Evolutionary conservation across 1,284 basidiomycete genomes (phyloP), one percentile per base, ranked within the genome.

Genomic region (Trichosporon inkin): DNA sequence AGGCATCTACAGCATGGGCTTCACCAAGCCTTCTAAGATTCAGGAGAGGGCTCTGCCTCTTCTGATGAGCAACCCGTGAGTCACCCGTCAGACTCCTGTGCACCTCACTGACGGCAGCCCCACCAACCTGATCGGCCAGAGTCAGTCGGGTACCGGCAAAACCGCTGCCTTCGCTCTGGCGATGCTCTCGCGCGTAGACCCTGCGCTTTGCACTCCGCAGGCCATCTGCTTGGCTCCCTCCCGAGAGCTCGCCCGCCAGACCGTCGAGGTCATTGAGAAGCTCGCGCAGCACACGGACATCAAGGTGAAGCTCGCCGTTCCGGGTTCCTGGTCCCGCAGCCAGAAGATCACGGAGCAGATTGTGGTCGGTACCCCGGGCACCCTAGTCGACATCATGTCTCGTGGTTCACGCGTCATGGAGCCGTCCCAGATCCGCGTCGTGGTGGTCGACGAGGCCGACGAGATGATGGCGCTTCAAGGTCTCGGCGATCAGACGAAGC

Each of bases 141-240:
- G 93, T 53, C 96, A 99, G 76, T 99, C 96, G 22, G 96, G 96
- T 41, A 99, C 96, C 8, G 96, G 96, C 59, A 99, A 99, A 82
- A 99, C 96, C 3, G 96, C 96, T 6, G 96, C 96, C 2, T 99
- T 99, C 76, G 90, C 94, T 13, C 83, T 99, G 57, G 94, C 94
- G 28, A 99, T 99, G 94, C 85, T 99, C 20, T 93, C 89, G 73
- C 87, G 95, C 36, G 85, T 99, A 60, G 92, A 98, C 78, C 92
- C 89, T 69, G 83, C 84, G 35, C 80, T 88, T 59, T 84, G 89
- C 67, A 88, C 88, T 66, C 88, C 93, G 37, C 96, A 95, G 88
- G 93, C 92, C 8, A 82, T 97, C 60, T 95, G 92, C 77, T 84
- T 97, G 19, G 91, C 92, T 4, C 95, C 96, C 0, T 95, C 95